Evolutionary conservation across 345 rosid genomes (phyloP).

Genomic region (Ceriops tagal): DNA sequence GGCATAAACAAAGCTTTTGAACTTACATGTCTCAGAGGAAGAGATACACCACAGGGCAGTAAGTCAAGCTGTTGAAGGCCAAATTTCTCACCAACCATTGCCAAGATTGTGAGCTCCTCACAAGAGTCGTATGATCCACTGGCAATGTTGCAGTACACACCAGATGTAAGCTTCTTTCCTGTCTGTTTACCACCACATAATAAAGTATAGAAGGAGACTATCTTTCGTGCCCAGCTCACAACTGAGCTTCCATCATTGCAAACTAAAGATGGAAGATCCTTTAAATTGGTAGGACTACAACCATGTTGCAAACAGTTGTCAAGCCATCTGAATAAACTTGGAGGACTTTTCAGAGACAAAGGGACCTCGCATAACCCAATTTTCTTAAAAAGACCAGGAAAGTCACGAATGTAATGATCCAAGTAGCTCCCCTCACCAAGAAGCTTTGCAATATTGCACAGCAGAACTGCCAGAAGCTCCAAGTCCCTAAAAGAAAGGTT

Average conservation of each 20-base stretch:
- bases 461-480: slow-evolving; percentile 66
- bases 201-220: slow-evolving; percentile 77
- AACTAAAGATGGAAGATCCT: slow-evolving; percentile 73
- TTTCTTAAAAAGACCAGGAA: slow-evolving; percentile 58
- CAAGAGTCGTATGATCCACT: slow-evolving; percentile 61
- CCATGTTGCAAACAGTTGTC: slow-evolving; percentile 72
- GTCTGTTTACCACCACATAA: slow-evolving; percentile 68
- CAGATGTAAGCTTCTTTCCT: slow-evolving; percentile 64
- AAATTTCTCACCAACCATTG: slow-evolving; percentile 96
- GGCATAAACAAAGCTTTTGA: not conserved
- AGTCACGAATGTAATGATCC: slow-evolving; percentile 89
- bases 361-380: slow-evolving; percentile 31
- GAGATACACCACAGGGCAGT: slow-evolving; percentile 85
- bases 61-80: slow-evolving; percentile 82
- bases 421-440: slow-evolving; percentile 70
- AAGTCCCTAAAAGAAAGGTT: slow-evolving; percentile 55
- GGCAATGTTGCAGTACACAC: slow-evolving; percentile 73
- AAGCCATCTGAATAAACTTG: slow-evolving; percentile 85
- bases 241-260: slow-evolving; percentile 60
- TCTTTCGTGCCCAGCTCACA: slow-evolving; percentile 76
- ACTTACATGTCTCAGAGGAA: slow-evolving; percentile 96
- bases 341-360: slow-evolving; percentile 54
- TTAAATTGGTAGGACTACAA: slow-evolving; percentile 42
- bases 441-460: slow-evolving; percentile 63
- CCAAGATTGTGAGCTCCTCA: slow-evolving; percentile 83